These are phyloP conservation scores for Piper betle DNA, from an alignment of 164 flowering plant species.

Conservation along the genomic window DNA sequence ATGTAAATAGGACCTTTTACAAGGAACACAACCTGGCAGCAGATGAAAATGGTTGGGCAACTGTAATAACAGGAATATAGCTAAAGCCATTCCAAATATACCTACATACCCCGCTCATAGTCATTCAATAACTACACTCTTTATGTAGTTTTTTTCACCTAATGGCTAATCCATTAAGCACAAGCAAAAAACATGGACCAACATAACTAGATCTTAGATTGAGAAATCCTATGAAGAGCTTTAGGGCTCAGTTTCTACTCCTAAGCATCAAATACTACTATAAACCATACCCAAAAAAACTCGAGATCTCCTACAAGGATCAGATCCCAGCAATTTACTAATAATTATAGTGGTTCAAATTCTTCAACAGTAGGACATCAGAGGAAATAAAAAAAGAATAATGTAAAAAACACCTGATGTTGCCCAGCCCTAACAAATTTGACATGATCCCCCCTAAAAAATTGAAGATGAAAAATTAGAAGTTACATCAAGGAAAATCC, in stretches of 20 bases:
- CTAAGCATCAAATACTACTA: not conserved
- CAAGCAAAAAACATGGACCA: too few species aligned
- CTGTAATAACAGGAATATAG: not conserved
- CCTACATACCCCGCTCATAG: not conserved
- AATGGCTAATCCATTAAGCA: too few species aligned
- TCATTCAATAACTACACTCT: not conserved
- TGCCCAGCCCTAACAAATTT: slow-evolving; percentile 87
- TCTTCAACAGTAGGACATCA: too few species aligned
- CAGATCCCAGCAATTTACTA: not conserved
- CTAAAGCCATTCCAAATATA: too few species aligned
- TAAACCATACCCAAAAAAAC: not conserved
- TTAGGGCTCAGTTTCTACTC: not conserved
- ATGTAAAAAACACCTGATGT: slow-evolving; percentile 57
- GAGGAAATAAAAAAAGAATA: not conserved
- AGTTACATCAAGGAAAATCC: not conserved
- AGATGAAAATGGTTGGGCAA: not conserved
- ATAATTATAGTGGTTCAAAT: too few species aligned
- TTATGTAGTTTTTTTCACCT: too few species aligned
- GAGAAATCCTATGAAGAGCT: not conserved
- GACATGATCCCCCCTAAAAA: slow-evolving; percentile 67
- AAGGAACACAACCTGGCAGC: slow-evolving; percentile 77
- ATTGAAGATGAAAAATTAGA: slow-evolving; percentile 11
- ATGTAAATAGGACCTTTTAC: slow-evolving; percentile 92
- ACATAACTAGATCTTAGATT: not conserved
- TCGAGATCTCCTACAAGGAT: not conserved